Evolutionary conservation across 1,284 basidiomycete species (phyloP).

Genomic region (Takashimella tepidaria): DNA sequence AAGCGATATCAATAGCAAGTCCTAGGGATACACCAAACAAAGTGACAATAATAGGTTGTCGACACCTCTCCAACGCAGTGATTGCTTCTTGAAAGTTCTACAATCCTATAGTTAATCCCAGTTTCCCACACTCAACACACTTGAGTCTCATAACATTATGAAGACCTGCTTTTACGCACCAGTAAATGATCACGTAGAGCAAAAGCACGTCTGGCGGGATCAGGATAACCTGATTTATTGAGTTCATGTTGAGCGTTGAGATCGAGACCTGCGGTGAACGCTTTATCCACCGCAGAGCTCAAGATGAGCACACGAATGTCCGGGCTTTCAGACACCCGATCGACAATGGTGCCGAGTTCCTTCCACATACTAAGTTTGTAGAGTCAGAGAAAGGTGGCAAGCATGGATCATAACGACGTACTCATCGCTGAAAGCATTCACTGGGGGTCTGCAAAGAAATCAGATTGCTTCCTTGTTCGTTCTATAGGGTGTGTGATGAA

Average conservation of each 20-base stretch:
- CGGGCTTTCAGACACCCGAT: constrained; percentile 55
- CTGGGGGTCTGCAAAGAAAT: constrained; percentile 48
- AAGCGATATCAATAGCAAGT: constrained; percentile 65
- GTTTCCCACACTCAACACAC: too few species aligned
- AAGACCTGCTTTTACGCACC: too few species aligned
- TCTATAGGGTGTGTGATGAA: constrained; percentile 1
- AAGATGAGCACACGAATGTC: constrained; percentile 67
- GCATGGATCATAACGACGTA: too few species aligned
- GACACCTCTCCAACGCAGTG: constrained; percentile 62
- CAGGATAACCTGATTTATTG: constrained; percentile 33
- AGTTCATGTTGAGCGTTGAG: constrained; percentile 19
- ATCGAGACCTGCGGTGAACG: constrained; percentile 78
- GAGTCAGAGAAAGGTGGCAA: too few species aligned
- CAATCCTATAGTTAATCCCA: too few species aligned
- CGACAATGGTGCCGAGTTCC: constrained; percentile 61
- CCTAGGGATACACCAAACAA: constrained; percentile 72
- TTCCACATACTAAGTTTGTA: constrained; percentile 59
- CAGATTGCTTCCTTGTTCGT: too few species aligned
- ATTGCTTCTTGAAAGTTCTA: constrained; percentile 68
- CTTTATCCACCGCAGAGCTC: constrained; percentile 61
- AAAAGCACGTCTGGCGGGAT: constrained; percentile 57
- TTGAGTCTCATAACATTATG: too few species aligned
- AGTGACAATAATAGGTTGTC: constrained; percentile 79
- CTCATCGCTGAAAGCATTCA: constrained; percentile 69
- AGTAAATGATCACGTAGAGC: constrained; percentile 53